These are phyloP conservation scores for Pseudozyma sp. DNA, from an alignment of 1,284 basidiomycete species.

Conservation along the genomic window DNA sequence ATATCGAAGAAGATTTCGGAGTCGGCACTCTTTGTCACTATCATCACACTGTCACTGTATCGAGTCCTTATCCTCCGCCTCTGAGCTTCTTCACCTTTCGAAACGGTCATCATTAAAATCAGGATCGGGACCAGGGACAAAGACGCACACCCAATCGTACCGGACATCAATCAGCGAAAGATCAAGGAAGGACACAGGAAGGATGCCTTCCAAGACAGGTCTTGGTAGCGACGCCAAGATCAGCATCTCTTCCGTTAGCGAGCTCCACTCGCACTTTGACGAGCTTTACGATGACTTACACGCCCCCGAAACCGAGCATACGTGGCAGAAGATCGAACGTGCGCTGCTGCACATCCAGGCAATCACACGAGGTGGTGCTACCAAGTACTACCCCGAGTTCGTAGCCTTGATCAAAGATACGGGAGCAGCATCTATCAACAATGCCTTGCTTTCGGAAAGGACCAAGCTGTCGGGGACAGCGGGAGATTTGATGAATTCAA, in stretches of 20 bases:
- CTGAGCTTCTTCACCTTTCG: too few relatives aligned
- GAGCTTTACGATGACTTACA: conserved; percentile 30
- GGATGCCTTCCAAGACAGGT: conserved; percentile 16
- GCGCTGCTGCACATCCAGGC: conserved; percentile 54
- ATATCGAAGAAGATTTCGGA: too few relatives aligned
- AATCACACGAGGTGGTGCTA: conserved; percentile 58
- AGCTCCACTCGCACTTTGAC: conserved; percentile 24
- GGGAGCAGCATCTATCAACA: conserved; percentile 36
- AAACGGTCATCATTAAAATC: too few relatives aligned
- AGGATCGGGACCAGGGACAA: too few relatives aligned
- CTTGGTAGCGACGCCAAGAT: conserved; percentile 27
- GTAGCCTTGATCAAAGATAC: conserved; percentile 43
- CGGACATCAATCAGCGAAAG: too few relatives aligned
- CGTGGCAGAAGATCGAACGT: conserved; percentile 60
- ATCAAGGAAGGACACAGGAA: not conserved
- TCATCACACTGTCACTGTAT: too few relatives aligned
- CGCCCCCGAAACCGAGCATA: conserved; percentile 58
- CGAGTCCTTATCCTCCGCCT: too few relatives aligned
- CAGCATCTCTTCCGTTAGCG: conserved; percentile 10
- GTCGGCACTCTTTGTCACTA: too few relatives aligned
- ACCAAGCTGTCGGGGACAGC: conserved; percentile 71
- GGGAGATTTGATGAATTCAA: conserved; percentile 71
- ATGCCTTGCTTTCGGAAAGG: conserved; percentile 71
- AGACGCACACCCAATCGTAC: too few relatives aligned
- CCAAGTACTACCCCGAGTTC: conserved; percentile 50